These are phyloP conservation scores for Peterozyma xylosa DNA, from an alignment of 805 yeast genomes.

Conservation along the genomic window DNA sequence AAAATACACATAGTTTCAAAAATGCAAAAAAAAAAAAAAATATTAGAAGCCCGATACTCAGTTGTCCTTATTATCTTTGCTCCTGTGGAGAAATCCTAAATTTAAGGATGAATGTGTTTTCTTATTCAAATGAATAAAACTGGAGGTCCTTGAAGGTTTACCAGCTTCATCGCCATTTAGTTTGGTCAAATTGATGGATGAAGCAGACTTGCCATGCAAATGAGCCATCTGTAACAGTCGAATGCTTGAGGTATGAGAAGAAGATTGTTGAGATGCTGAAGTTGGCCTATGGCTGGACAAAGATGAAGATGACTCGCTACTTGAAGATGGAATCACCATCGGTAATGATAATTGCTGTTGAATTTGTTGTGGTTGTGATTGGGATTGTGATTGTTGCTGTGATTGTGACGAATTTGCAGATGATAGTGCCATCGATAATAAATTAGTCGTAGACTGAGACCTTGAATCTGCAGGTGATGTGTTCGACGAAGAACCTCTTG, in stretches of 20 bases:
- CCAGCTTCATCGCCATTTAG: neutral
- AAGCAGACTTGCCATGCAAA: neutral
- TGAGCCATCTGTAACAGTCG: neutral
- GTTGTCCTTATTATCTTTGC: constrained; percentile 12
- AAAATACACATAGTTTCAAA: no score
- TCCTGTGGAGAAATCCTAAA: constrained; percentile 25
- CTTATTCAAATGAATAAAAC: constrained; percentile 4
- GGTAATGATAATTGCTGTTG: constrained; percentile 7
- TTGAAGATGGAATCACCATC: constrained; percentile 6
- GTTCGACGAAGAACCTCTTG: constrained; percentile 21
- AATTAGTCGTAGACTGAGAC: constrained; percentile 26
- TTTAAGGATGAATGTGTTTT: constrained; percentile 12
- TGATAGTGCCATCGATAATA: constrained; percentile 3
- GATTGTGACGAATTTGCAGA: neutral
- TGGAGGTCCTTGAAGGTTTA: constrained; percentile 1
- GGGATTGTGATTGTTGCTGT: neutral
- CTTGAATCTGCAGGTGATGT: constrained; percentile 35
- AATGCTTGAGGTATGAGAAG: constrained; percentile 1
- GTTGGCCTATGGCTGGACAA: constrained; percentile 5
- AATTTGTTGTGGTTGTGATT: neutral
- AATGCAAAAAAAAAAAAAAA: no score
- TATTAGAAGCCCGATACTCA: no score
- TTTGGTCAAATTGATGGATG: neutral
- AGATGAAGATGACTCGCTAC: neutral
- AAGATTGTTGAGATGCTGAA: constrained; percentile 4